Base-by-base conservation (phyloP, 352 stramenopile species). In the Halophytophthora polymorphica region DNA sequence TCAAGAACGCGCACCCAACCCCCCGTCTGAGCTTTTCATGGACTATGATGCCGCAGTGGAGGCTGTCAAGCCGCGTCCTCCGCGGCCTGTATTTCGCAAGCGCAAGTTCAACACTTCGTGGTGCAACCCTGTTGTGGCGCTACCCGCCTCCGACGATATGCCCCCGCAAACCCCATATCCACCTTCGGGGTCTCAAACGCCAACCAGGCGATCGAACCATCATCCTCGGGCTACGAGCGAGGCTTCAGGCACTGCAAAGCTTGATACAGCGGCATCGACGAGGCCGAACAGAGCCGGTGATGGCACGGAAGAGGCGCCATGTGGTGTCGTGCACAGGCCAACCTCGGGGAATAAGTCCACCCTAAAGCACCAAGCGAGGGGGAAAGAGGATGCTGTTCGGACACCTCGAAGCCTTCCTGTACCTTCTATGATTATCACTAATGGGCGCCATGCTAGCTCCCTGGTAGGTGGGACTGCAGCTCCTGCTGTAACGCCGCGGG, bases 41-140 rank as follows among this genome's bases (percentile, higher is more conserved):
- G 67, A 92, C 54, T 88, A 90, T 42, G 64, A 90, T 12, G 62
- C 70, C 5, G 59, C 64, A 0, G 76, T 88, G 31, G 81, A 88
- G 25, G 64, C 53, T 18, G 62, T 86, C 0, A 85, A 82, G 37
- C 78, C 81, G 21, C 61, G 75, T 2, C 54, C 74, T 25, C 42
- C 61, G 28, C 61, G 73, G 1, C 52, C 61, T 7, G 64, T 73
- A 15, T 90, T 92, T 42, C 66, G 68, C 1, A 86, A 85, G 38
- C 63, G 74, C 17, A 81, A 77, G 46, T 71, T 74, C 22, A 69
- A 72, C 34, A 72, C 77, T 0, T 92, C 81, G n/a, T 90, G 81
- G 81, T 92, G 81, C 45, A 88, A 92, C 29, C 81, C 81, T 10
- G 71, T 90, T 2, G 49, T 62, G 2, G 44, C 62, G 3, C 31